These are phyloP conservation scores for Ramaria sp. DNA, from an alignment of 768 basidiomycete genomes.

Conservation along the genomic window DNA sequence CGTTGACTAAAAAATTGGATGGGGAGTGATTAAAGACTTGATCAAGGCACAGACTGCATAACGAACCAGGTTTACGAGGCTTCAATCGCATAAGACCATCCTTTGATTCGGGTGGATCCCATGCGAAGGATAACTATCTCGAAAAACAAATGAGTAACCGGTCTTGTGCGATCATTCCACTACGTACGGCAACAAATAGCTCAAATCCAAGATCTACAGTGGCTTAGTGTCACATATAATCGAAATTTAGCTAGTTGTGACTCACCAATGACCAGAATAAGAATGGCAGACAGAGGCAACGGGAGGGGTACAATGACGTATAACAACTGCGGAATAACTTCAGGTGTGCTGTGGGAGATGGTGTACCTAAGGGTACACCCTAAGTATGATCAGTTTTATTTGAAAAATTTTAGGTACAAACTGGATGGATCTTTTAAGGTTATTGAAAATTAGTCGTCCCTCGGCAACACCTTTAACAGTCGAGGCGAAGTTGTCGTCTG, in stretches of 20 bases:
- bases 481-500: conserved; percentile 64
- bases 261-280: conserved; percentile 60
- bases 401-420: conserved; percentile 17
- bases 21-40: neutral
- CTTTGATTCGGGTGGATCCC: conserved; percentile 56
- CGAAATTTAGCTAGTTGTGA: neutral
- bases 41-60: neutral
- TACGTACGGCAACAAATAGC: conserved; percentile 50
- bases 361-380: conserved; percentile 35
- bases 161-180: neutral
- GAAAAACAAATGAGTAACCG: neutral
- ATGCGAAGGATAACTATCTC: conserved; percentile 52
- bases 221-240: neutral
- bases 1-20: conserved; percentile 32
- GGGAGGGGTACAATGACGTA: conserved; percentile 63
- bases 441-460: conserved; percentile 59
- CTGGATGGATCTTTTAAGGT: conserved; percentile 63
- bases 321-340: conserved; percentile 58
- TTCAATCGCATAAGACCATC: conserved; percentile 59
- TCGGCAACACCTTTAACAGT: conserved; percentile 63
- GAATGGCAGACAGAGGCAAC: conserved; percentile 53
- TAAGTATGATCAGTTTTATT: neutral
- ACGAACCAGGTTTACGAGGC: conserved; percentile 54
- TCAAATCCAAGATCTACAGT: conserved; percentile 58
- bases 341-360: conserved; percentile 54